Evolutionary conservation across 2,329 filamentous ascomycete species (phyloP).

Genomic region (Pseudodiploospora longispora): DNA sequence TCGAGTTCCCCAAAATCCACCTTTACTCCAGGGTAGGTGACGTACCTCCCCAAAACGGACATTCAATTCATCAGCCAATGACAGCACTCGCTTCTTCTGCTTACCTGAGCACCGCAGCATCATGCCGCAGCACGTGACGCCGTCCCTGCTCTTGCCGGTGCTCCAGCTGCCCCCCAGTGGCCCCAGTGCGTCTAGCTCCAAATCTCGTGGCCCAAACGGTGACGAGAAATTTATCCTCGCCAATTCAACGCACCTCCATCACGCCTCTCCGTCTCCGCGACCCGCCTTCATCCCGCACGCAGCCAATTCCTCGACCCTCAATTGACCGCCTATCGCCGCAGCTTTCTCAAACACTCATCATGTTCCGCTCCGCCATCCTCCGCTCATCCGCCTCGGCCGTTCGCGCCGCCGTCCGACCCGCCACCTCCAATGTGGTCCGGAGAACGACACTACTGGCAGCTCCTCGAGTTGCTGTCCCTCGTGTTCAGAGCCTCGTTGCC

Average conservation of each 20-base stretch:
- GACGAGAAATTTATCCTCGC: conserved; percentile 41
- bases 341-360: conserved; percentile 28
- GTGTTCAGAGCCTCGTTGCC: conserved; percentile 55
- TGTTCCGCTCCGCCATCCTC: conserved; percentile 86
- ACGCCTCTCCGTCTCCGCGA: conserved; percentile 8
- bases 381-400: conserved; percentile 64
- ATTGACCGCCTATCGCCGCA: conserved; percentile 2
- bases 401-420: conserved; percentile 36
- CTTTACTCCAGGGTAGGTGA: too few relatives aligned
- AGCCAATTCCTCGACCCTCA: neutral
- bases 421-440: conserved; percentile 49
- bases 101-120: conserved; percentile 2
- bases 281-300: conserved; percentile 4
- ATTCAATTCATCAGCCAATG: conserved; percentile 3
- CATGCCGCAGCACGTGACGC: conserved; percentile 9
- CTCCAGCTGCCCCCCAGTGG: conserved; percentile 6
- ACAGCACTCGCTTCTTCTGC: neutral
- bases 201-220: conserved; percentile 19
- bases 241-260: conserved; percentile 7
- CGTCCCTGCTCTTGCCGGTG: neutral
- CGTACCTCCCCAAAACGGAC: too few relatives aligned
- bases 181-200: conserved; percentile 15
- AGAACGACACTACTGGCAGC: conserved; percentile 47
- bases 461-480: conserved; percentile 42
- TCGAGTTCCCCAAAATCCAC: too few relatives aligned